phyloP scores from a whole-genome alignment of 140 eudicot genomes.

The Ambrosia hybrid region DNA sequence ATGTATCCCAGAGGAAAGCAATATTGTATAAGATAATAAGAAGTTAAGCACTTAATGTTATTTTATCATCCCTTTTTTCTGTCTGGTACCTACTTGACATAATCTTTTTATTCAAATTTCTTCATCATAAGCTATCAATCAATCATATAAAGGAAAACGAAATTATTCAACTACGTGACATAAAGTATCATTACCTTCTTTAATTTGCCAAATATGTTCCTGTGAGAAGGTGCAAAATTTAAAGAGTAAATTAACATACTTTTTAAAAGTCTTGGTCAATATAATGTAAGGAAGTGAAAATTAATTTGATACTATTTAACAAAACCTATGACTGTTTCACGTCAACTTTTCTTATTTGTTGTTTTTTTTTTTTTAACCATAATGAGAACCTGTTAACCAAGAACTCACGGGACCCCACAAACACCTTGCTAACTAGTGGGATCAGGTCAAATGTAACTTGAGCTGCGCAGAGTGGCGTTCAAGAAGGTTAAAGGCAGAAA shows the following conservation, averaged over 20 bases:
- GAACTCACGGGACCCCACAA: too few species aligned
- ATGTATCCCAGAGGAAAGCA: slow-evolving; percentile 26
- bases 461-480: too few species aligned
- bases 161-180: slow-evolving; percentile 18
- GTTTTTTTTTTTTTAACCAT: background rate
- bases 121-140: slow-evolving; percentile 12
- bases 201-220: background rate
- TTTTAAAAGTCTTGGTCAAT: background rate
- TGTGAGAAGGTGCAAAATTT: background rate
- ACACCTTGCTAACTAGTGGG: too few species aligned
- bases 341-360: background rate
- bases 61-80: slow-evolving; percentile 15
- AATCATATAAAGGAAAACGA: slow-evolving; percentile 18
- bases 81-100: slow-evolving; percentile 29
- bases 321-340: slow-evolving; percentile 1
- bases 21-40: slow-evolving; percentile 10
- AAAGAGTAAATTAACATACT: too few species aligned
- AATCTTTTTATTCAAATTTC: slow-evolving; percentile 18
- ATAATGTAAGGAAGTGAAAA: background rate
- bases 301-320: background rate
- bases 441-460: background rate
- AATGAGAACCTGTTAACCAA: background rate
- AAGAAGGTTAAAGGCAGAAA: too few species aligned
- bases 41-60: slow-evolving; percentile 20
- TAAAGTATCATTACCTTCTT: background rate